A percentile compares a stretch with the other conserved stretches of the same genome.
These are phyloP conservation scores for Epichloe uncinata DNA, from an alignment of 2,329 filamentous ascomycete species.

Conservation along the genomic window DNA sequence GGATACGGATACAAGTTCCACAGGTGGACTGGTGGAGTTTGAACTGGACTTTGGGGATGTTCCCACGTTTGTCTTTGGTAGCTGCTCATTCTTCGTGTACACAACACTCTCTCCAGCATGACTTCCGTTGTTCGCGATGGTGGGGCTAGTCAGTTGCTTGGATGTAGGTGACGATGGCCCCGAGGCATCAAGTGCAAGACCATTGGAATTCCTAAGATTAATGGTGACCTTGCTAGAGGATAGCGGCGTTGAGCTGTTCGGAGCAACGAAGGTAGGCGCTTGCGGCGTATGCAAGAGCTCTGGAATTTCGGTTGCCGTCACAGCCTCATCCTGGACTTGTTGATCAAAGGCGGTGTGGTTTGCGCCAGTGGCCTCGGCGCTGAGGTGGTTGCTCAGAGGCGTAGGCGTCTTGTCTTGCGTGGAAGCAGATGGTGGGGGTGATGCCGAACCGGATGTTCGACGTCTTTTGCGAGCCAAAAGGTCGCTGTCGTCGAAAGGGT, in stretches of 20 bases:
- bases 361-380: conserved; percentile 16
- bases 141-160: background rate
- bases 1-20: conserved; percentile 27
- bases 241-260: conserved; percentile 21
- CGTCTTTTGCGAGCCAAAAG: conserved; percentile 46
- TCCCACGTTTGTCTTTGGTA: background rate
- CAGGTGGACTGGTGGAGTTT: conserved; percentile 29
- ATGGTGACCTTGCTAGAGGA: conserved; percentile 47
- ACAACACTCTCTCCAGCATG: background rate
- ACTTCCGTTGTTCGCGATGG: background rate
- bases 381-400: background rate
- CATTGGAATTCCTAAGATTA: conserved; percentile 35
- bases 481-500: conserved; percentile 50
- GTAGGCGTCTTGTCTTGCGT: background rate
- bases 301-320: background rate
- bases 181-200: conserved; percentile 6
- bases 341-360: conserved; percentile 24
- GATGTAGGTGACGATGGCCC: background rate
- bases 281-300: conserved; percentile 24
- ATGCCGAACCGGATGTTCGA: conserved; percentile 43
- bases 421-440: conserved; percentile 36
- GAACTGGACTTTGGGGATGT: conserved; percentile 14
- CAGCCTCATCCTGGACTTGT: background rate
- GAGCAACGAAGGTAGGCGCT: conserved; percentile 11
- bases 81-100: background rate